These are phyloP conservation scores for Hibiscus mutabilis DNA, from an alignment of 345 rosid genomes.

Conservation along the genomic window DNA sequence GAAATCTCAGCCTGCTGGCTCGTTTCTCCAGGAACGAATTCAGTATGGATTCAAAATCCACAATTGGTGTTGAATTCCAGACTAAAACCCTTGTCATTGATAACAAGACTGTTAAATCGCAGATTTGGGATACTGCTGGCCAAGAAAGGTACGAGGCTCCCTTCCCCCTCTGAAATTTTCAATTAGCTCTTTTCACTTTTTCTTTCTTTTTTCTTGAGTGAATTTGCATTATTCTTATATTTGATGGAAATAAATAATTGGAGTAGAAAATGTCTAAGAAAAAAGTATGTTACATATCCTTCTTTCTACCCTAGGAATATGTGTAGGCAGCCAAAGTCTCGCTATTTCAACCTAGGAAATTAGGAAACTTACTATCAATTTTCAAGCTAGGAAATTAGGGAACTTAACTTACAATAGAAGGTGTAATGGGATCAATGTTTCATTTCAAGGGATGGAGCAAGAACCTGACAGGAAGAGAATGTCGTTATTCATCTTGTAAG, in stretches of 20 bases:
- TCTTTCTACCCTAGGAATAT: not conserved
- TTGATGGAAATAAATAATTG: not conserved
- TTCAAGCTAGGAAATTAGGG: not conserved
- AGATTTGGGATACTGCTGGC: constrained; percentile 78
- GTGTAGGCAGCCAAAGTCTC: not conserved
- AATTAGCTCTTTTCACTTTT: not conserved
- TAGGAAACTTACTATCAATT: not conserved
- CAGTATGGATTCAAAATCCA: constrained; percentile 57
- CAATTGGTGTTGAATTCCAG: constrained; percentile 67
- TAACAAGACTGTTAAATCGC: constrained; percentile 59
- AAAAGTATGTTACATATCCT: not conserved
- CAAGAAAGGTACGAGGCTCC: constrained; percentile 40
- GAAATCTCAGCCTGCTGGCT: constrained; percentile 56
- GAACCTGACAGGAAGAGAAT: not conserved
- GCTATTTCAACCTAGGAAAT: not conserved
- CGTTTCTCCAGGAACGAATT: constrained; percentile 61
- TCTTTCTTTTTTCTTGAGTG: not conserved
- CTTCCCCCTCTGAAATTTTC: not conserved
- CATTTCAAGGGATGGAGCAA: not conserved
- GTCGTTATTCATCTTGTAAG: not conserved
- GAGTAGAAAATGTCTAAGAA: not conserved
- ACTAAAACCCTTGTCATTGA: constrained; percentile 59
- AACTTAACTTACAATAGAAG: not conserved
- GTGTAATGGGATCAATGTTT: not conserved
- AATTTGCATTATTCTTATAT: not conserved